Evolutionary conservation across 768 basidiomycete species (phyloP).

Genomic region (Hydnomerulius pinastri): DNA sequence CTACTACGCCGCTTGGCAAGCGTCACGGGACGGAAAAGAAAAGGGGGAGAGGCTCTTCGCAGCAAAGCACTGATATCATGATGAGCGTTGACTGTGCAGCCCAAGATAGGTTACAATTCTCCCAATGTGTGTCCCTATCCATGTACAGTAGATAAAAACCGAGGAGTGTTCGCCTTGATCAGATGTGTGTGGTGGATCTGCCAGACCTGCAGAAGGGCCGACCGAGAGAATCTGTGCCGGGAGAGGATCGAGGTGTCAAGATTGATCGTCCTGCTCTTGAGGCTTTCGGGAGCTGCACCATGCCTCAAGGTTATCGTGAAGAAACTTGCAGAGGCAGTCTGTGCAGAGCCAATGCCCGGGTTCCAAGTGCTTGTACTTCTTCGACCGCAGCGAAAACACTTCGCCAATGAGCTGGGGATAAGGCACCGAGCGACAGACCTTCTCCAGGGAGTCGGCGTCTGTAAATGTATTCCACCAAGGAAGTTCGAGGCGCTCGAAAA

Average conservation of each 20-base stretch:
- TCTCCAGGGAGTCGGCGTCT: not conserved
- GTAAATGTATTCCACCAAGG: conserved; percentile 18
- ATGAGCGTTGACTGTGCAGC: not conserved
- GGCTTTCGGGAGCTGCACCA: conserved; percentile 1
- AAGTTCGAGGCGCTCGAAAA: conserved; percentile 13
- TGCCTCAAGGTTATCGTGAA: conserved; percentile 10
- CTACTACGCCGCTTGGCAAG: conserved; percentile 30
- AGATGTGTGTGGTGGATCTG: too few relatives aligned
- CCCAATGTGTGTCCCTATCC: too few relatives aligned
- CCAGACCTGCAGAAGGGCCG: too few relatives aligned
- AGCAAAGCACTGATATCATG: not conserved
- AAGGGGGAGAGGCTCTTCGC: conserved; percentile 6
- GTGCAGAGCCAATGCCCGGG: conserved; percentile 14
- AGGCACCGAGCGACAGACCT: conserved; percentile 7
- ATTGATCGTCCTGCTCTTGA: not conserved
- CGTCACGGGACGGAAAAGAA: conserved; percentile 8
- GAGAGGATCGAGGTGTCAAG: too few relatives aligned
- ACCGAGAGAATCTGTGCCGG: not conserved
- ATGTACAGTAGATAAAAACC: not conserved
- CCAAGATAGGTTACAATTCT: too few relatives aligned
- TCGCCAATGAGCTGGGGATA: conserved; percentile 8
- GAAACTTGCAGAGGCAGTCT: conserved; percentile 8
- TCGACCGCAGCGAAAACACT: conserved; percentile 5
- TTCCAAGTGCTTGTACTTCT: conserved; percentile 7
- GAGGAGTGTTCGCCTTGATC: too few relatives aligned